Evolutionary conservation across 148 eudicot genomes (phyloP), one percentile per base, ranked within the genome.

Genomic region (Rhododendron williamsianum): DNA sequence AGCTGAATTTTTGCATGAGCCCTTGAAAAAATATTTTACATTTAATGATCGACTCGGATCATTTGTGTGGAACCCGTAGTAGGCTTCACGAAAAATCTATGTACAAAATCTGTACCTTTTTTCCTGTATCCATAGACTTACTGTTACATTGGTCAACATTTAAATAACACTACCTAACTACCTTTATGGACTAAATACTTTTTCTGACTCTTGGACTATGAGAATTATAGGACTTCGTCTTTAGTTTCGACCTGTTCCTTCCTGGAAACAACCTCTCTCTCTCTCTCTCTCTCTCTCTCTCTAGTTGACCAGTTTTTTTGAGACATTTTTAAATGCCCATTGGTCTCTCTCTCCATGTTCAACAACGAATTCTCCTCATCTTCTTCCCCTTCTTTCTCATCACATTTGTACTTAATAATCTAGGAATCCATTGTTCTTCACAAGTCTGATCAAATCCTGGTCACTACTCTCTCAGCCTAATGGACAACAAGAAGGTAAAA

Each of bases 401-500:
- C 33, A 43, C 13, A 13, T 72, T 71, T 49, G 65, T 0, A 72
- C 43, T 41, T 5, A 41, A 41, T 5, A 41, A 51, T n/a, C 0
- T 51, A 46, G 19, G 3, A 49, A 3, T 41, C 43, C 5, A 45
- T 36, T 60, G 54, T 46, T 78, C 54, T n/a, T 65, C 27, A 27
- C 58, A 85, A 67, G 36, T 51, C 67, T 23, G 45, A 33, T 38
- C 58, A 80, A 49, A 18, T 63, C 45, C 56, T 45, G 33, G 33
- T 80, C 19, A 27, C 56, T 13, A 23, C 67, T 54, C 63, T 72
- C 51, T 72, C 51, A 51, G 65, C 49, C 43, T 18, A 25, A 63
- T 85, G 84, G 83, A 38, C 18, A n/a, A 38, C 18, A n/a, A 10
- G 30, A 86, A 82, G 87, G 87, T 86, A 76, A 0, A 38, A 25